phyloP scores from a whole-genome alignment of 805 yeast species.

The Geotrichum ghanense region DNA sequence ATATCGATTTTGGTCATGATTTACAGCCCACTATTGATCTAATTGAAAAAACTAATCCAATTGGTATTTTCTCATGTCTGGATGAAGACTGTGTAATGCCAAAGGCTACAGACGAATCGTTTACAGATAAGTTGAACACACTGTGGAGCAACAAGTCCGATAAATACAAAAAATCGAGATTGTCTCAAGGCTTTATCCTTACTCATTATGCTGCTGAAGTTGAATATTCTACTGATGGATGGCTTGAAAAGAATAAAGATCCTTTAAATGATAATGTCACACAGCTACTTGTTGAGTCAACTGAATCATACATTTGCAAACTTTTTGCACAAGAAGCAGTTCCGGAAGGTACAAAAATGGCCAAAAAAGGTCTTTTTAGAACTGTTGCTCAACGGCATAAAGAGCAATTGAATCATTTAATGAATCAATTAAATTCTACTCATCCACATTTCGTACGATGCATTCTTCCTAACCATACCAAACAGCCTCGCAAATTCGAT shows the following conservation, averaged over 20 bases:
- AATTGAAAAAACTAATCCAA: conserved; percentile 62
- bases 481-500: conserved; percentile 60
- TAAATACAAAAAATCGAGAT: conserved; percentile 63
- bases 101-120: conserved; percentile 71
- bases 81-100: conserved; percentile 97
- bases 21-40: conserved; percentile 88
- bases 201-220: conserved; percentile 95
- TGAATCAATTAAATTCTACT: conserved; percentile 64
- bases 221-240: conserved; percentile 83
- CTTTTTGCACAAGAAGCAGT: conserved; percentile 36
- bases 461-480: conserved; percentile 76
- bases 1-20: conserved; percentile 89
- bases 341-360: conserved; percentile 18
- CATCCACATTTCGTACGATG: conserved; percentile 97
- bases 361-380: conserved; percentile 37
- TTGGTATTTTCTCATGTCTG: conserved; percentile 75
- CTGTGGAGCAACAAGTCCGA: conserved; percentile 45
- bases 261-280: conserved; percentile 74
- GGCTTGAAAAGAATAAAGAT: conserved; percentile 92
- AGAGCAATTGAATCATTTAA: conserved; percentile 62
- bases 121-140: conserved; percentile 63
- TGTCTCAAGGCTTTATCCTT: conserved; percentile 66
- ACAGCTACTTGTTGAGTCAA: conserved; percentile 46
- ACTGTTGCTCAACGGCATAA: conserved; percentile 86
- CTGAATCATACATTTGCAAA: conserved; percentile 40